Percentiles rank a stretch among this genome's conserved stretches.
phyloP scores from a whole-genome alignment of 2,329 filamentous ascomycete species.

The Hypoxylon sp. region DNA sequence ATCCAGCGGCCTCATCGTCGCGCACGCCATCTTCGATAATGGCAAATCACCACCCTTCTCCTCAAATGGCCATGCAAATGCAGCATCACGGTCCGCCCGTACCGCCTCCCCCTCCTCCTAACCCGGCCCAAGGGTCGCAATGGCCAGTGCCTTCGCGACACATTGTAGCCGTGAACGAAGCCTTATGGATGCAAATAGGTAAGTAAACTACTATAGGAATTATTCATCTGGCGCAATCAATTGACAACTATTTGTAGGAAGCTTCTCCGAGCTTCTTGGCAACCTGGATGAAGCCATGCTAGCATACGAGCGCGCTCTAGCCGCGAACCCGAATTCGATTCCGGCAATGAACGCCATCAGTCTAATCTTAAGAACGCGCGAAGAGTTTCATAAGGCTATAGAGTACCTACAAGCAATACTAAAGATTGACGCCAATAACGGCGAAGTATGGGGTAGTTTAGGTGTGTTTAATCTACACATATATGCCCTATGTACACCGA shows the following conservation, averaged over 20 bases:
- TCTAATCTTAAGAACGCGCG: slow-evolving; percentile 87
- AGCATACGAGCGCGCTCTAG: slow-evolving; percentile 90
- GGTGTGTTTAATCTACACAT: slow-evolving; percentile 65
- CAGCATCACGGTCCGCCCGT: slow-evolving; percentile 75
- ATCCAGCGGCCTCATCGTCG: slow-evolving; percentile 11
- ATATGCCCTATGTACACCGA: neutral
- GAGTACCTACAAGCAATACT: slow-evolving; percentile 93
- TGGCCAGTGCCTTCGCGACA: slow-evolving; percentile 76
- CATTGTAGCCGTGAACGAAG: slow-evolving; percentile 83
- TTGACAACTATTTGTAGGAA: slow-evolving; percentile 67
- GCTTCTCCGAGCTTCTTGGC: slow-evolving; percentile 86
- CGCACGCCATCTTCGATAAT: slow-evolving; percentile 58
- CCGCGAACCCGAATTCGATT: slow-evolving; percentile 88
- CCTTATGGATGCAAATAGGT: slow-evolving; percentile 94
- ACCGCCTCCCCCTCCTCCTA: slow-evolving; percentile 67
- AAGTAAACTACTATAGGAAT: slow-evolving; percentile 53
- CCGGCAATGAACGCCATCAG: slow-evolving; percentile 95
- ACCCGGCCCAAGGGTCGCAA: slow-evolving; percentile 65
- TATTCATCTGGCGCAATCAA: slow-evolving; percentile 23
- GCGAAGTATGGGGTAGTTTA: slow-evolving; percentile 95
- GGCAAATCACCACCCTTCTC: slow-evolving; percentile 84
- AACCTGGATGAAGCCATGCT: slow-evolving; percentile 89
- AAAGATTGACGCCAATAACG: slow-evolving; percentile 88
- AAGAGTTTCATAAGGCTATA: slow-evolving; percentile 93
- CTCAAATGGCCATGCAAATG: slow-evolving; percentile 79